These are phyloP conservation scores for Tillandsia leiboldiana DNA, from an alignment of 176 grass and related monocot species.

Conservation along the genomic window DNA sequence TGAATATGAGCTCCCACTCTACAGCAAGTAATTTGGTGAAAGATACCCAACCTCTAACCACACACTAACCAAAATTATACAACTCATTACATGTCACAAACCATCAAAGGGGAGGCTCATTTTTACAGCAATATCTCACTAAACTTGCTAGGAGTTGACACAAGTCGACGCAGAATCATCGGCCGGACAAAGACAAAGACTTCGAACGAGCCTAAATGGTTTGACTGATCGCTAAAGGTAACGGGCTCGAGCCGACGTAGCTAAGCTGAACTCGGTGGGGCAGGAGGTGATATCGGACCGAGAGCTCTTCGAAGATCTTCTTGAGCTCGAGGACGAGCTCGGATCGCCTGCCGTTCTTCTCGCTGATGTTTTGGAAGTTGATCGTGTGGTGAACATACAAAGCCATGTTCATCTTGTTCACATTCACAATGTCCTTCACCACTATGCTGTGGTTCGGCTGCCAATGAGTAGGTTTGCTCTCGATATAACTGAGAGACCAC, in stretches of 20 bases:
- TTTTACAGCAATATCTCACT: too few species aligned
- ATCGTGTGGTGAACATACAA: constrained; percentile 73
- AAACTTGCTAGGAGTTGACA: too few species aligned
- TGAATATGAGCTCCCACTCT: too few species aligned
- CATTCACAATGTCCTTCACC: constrained; percentile 67
- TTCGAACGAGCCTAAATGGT: constrained; percentile 12
- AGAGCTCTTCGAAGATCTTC: constrained; percentile 80
- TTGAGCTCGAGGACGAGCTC: constrained; percentile 82
- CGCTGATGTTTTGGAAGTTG: constrained; percentile 84
- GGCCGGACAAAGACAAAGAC: neutral
- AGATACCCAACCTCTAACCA: too few species aligned
- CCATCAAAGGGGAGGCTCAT: too few species aligned
- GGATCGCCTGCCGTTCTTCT: constrained; percentile 65
- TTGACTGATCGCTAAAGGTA: constrained; percentile 35
- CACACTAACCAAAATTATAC: too few species aligned
- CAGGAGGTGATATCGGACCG: constrained; percentile 49
- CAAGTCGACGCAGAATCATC: too few species aligned
- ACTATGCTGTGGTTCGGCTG: constrained; percentile 52
- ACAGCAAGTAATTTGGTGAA: too few species aligned
- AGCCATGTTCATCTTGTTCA: constrained; percentile 87
- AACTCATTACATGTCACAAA: too few species aligned
- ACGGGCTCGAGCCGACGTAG: constrained; percentile 32
- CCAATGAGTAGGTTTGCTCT: constrained; percentile 89
- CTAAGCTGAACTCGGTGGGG: constrained; percentile 66
- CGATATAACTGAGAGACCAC: constrained; percentile 61